phyloP scores from a whole-genome alignment of 2,329 filamentous ascomycete genomes.

The Didymella glomerata region DNA sequence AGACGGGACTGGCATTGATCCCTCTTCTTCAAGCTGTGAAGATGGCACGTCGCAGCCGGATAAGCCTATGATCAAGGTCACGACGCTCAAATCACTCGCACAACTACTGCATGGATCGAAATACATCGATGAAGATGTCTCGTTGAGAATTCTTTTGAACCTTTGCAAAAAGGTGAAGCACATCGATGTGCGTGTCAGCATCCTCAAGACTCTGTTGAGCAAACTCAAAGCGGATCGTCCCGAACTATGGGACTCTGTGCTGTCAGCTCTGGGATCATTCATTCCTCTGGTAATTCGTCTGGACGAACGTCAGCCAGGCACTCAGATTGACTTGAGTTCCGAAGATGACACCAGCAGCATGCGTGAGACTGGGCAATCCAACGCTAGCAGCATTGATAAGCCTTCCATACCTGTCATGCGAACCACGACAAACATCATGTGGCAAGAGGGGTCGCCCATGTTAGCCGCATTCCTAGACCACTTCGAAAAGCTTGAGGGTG shows the following conservation, averaged over 20 bases:
- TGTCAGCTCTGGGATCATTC: neutral
- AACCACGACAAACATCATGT: neutral
- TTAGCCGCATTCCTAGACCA: slow-evolving; percentile 13
- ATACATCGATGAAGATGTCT: neutral
- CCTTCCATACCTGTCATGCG: slow-evolving; percentile 21
- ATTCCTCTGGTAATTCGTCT: neutral
- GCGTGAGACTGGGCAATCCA: neutral
- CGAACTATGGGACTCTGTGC: neutral
- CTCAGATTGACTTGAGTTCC: neutral
- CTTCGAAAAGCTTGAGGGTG: neutral
- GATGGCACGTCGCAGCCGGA: neutral
- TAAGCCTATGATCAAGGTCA: neutral
- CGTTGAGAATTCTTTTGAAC: neutral
- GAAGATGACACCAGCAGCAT: neutral
- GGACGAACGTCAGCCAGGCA: neutral
- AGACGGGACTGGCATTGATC: no score
- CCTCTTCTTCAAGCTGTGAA: neutral
- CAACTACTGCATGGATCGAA: neutral
- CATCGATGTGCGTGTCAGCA: neutral
- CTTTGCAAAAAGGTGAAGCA: neutral
- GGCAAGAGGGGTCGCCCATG: slow-evolving; percentile 18
- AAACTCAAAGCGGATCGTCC: neutral
- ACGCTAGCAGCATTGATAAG: neutral
- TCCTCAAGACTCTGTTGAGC: neutral
- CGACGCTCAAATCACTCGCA: neutral